phyloP scores from a whole-genome alignment of 148 eudicot species.

The Camellia japonica region DNA sequence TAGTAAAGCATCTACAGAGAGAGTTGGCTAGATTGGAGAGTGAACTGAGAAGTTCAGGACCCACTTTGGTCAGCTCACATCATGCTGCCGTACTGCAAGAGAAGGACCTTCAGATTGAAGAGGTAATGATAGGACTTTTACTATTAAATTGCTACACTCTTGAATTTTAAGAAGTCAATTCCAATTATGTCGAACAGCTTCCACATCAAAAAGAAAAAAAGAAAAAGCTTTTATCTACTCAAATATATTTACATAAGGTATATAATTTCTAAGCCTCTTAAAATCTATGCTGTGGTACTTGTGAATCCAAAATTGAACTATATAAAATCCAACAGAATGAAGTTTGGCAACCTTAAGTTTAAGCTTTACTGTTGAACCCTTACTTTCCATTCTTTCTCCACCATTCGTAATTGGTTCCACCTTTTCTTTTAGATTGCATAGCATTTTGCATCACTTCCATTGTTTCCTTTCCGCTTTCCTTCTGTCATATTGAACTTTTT shows the following conservation, averaged over 20 bases:
- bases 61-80: slow-evolving; percentile 27
- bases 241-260: neutral
- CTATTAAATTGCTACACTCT: neutral
- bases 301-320: neutral
- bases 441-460: neutral
- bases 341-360: neutral
- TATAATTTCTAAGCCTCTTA: neutral
- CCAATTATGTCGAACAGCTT: neutral
- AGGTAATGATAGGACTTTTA: slow-evolving; percentile 43
- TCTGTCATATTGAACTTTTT: neutral
- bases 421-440: no score
- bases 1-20: slow-evolving; percentile 86
- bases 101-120: slow-evolving; percentile 74
- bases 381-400: neutral
- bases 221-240: neutral
- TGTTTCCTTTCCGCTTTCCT: neutral
- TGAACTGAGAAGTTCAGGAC: slow-evolving; percentile 55
- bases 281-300: neutral
- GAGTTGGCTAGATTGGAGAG: slow-evolving; percentile 83
- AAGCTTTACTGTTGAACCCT: neutral
- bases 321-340: neutral
- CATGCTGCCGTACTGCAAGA: slow-evolving; percentile 51
- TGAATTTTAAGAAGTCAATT: neutral
- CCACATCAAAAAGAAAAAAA: neutral
- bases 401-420: neutral